Base-by-base conservation (phyloP, 2,329 filamentous ascomycete genomes). In the Fusarium albidum region DNA sequence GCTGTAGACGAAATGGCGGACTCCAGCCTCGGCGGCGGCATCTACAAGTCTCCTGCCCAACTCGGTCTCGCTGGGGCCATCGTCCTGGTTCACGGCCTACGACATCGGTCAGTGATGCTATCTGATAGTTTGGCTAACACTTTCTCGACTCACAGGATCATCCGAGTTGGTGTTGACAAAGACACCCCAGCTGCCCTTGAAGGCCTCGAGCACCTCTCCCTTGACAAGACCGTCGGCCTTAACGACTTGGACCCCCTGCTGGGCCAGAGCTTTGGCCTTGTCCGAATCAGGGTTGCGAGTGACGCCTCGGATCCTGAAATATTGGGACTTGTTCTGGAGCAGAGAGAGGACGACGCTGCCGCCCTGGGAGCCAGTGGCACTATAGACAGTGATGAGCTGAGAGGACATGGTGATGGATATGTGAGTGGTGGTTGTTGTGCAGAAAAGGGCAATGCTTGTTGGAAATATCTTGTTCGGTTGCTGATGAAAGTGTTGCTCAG, bases 1-100 rank as follows among this genome's bases (percentile, higher is more conserved):
- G 40, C 73, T 75, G 40, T 69, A 75, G 8, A 75, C 67, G 12
- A 76, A 65, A 55, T 73, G 68, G 39, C 67, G 53, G 0, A 75
- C 71, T 13, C 73, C 70, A 9, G 68, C 70, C 11, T 68, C 60
- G 13, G 58, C 63, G 2, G 72, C 73, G 9, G 66, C 67, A 42
- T 75, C 71, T 11, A 74, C 59, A 33, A 76, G 53, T 4, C 28
- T 55, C 35, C 70, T 74, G 9, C 73, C 74, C 17, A 75, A 39
- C n/a, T 72, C 73, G 6, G 63, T 61, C 49, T 77, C 74, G 3
- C 55, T 70, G 3, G 65, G 68, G 1, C 69, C 67, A 6, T 55
- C 59, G 5, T 49, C 47, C 31, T 69, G 54, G 31, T 66, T 68
- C 7, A 71, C 25, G 31, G 56, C 49, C 68, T 70, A 9, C 4